Base-by-base conservation (phyloP, 2,329 filamentous ascomycete species). In the Didymella lethalis region DNA sequence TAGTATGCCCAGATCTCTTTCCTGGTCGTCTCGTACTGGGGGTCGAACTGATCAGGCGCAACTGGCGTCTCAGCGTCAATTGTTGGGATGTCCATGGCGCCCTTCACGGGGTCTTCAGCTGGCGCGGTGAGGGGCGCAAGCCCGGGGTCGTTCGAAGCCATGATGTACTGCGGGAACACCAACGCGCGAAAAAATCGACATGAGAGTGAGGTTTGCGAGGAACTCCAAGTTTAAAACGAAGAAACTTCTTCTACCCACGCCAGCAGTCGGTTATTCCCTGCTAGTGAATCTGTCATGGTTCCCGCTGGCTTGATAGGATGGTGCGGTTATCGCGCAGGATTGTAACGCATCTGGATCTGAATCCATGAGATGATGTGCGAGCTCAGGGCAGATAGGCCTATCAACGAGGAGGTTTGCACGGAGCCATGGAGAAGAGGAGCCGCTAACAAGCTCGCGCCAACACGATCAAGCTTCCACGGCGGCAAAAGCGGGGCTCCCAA, bases 1-100 rank as follows among this genome's bases (percentile, higher is more conserved):
- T 85, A 86, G 69, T 85, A 86, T 41, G 82, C 78, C 83, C 83
- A 88, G 8, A 86, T 83, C 68, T 88, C 85, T 70, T 71, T 77
- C 56, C 75, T 79, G 2, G 81, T 79, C 1, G 85, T 86, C 64
- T 82, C 79, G 64, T 80, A 85, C 59, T 74, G 77, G 29, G 80
- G 78, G 57, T 86, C 83, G 64, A 85, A 84, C 64, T 85, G 82
- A 64, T 86, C 84, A 2, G 83, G 83, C 20, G 82, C 82, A 18
- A 82, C 73, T 4, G 80, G 80, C 34, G 73, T 77, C 18, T 83
- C 79, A 7, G 56, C 43, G 43, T 77, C 72, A 18, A 63, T 49
- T 6, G 23, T 26, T 8, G 67, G 63, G 26, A 68, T 57, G 25
- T 56, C 57, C 0, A 70, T 38, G 20, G 66, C 66, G 41, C 67